Evolutionary conservation across 2,329 filamentous ascomycete genomes (phyloP).

Genomic region (Colletotrichum lini): DNA sequence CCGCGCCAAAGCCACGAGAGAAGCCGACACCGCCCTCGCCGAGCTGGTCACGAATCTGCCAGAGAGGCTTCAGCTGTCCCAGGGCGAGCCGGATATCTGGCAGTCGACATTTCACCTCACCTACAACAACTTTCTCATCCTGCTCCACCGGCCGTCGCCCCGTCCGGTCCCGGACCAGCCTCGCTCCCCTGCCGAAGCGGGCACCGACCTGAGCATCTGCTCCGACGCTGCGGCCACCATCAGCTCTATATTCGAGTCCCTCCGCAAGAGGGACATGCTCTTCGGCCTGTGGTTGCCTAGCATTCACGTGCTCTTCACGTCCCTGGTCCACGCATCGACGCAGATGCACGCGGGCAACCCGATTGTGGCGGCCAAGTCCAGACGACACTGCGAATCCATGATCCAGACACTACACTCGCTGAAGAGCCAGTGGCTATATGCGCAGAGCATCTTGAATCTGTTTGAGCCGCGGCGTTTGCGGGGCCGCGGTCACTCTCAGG

Average conservation of each 20-base stretch:
- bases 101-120: conserved; percentile 52
- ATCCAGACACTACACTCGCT: conserved; percentile 49
- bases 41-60: conserved; percentile 50
- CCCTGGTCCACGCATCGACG: conserved; percentile 48
- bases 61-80: conserved; percentile 45
- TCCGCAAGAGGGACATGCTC: conserved; percentile 45
- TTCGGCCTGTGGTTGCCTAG: conserved; percentile 49
- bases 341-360: conserved; percentile 50
- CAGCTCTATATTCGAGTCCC: conserved; percentile 49
- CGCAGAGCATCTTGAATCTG: conserved; percentile 49
- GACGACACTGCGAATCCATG: conserved; percentile 49
- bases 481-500: conserved; percentile 19
- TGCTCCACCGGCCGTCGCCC: conserved; percentile 52
- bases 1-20: conserved; percentile 47
- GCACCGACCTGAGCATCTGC: conserved; percentile 50
- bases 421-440: conserved; percentile 51
- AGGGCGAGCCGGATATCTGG: conserved; percentile 47
- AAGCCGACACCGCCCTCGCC: conserved; percentile 51
- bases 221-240: conserved; percentile 48
- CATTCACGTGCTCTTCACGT: conserved; percentile 51
- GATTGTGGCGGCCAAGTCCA: conserved; percentile 50
- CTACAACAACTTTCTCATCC: conserved; percentile 53
- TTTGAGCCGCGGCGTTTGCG: conserved; percentile 45
- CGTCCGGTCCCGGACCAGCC: conserved; percentile 13
- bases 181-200: conserved; percentile 31